Conservation (phyloP, 805 yeast species). For the Ogataea sp. region DNA sequence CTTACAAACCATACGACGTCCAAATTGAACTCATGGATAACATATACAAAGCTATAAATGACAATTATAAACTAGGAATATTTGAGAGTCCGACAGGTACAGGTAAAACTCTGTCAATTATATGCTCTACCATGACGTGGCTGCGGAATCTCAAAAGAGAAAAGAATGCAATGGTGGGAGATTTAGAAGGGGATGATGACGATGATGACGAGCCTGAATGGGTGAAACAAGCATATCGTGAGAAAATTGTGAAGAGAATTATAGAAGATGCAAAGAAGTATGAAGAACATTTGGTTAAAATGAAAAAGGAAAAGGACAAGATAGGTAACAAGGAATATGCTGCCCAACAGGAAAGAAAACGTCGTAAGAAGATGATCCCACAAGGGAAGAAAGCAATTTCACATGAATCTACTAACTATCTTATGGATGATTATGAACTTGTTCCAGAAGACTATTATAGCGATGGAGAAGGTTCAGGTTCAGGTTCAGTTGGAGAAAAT, state of each 20-base stretch:
- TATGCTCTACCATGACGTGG: constrained; percentile 85
- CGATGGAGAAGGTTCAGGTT: constrained; percentile 20
- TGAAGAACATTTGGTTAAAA: constrained; percentile 31
- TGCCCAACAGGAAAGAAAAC: constrained; percentile 2
- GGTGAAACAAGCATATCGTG: constrained; percentile 24
- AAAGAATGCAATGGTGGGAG: constrained; percentile 28
- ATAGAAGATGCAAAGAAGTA: constrained; percentile 26
- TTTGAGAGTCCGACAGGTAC: constrained; percentile 95
- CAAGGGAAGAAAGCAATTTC: too few relatives aligned
- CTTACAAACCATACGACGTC: constrained; percentile 72
- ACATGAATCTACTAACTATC: too few relatives aligned
- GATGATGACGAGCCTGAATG: constrained; percentile 36
- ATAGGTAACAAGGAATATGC: constrained; percentile 12
- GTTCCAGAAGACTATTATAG: constrained; percentile 29
- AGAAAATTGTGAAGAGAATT: constrained; percentile 24
- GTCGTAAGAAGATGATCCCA: neutral
- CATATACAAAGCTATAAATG: constrained; percentile 53
- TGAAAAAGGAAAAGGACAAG: constrained; percentile 21
- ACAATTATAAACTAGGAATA: constrained; percentile 57
- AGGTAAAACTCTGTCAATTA: constrained; percentile 82
- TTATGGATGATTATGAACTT: constrained; percentile 24
- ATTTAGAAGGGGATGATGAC: constrained; percentile 20
- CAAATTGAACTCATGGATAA: constrained; percentile 71
- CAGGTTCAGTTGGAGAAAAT: constrained; percentile 1
- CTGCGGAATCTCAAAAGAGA: constrained; percentile 26